Percentiles rank a stretch among this genome's conserved stretches.
Evolutionary conservation across 768 basidiomycete species (phyloP).

Genomic region (Tephrocybe sp.): DNA sequence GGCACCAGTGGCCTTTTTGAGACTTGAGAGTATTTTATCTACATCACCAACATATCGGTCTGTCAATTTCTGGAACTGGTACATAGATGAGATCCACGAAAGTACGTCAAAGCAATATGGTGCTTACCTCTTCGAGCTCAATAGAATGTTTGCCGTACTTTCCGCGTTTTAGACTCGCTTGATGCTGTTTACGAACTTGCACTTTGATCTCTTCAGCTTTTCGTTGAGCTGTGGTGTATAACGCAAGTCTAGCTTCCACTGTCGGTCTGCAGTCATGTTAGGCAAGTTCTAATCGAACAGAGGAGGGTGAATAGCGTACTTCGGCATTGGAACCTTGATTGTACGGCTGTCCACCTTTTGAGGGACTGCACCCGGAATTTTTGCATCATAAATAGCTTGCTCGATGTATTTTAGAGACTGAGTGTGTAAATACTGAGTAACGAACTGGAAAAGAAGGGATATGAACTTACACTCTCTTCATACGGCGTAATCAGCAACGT

Average conservation of each 20-base stretch:
- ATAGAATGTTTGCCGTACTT: conserved; percentile 67
- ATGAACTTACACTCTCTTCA: conserved; percentile 67
- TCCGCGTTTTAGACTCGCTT: conserved; percentile 63
- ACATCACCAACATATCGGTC: conserved; percentile 63
- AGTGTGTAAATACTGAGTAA: conserved; percentile 30
- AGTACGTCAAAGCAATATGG: too few species aligned
- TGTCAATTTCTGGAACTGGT: conserved; percentile 71
- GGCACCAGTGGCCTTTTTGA: conserved; percentile 56
- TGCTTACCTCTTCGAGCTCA: conserved; percentile 68
- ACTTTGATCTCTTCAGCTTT: conserved; percentile 74
- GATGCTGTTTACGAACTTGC: conserved; percentile 71
- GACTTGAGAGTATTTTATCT: conserved; percentile 58
- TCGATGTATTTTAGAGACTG: conserved; percentile 77
- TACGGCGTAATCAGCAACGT: conserved; percentile 72
- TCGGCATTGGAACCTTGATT: conserved; percentile 77
- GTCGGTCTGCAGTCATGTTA: conserved; percentile 54
- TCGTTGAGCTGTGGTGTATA: conserved; percentile 54
- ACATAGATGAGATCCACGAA: background rate
- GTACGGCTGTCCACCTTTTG: conserved; percentile 70
- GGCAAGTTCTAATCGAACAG: background rate
- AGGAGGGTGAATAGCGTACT: conserved; percentile 40
- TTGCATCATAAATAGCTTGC: conserved; percentile 71
- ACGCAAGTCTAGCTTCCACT: conserved; percentile 60
- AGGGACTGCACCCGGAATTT: conserved; percentile 68
- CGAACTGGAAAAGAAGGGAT: conserved; percentile 6